Percentiles rank a stretch among this genome's conserved stretches.
phyloP scores from a whole-genome alignment of 2,329 filamentous ascomycete genomes.

The Albophoma yamanashiensis region DNA sequence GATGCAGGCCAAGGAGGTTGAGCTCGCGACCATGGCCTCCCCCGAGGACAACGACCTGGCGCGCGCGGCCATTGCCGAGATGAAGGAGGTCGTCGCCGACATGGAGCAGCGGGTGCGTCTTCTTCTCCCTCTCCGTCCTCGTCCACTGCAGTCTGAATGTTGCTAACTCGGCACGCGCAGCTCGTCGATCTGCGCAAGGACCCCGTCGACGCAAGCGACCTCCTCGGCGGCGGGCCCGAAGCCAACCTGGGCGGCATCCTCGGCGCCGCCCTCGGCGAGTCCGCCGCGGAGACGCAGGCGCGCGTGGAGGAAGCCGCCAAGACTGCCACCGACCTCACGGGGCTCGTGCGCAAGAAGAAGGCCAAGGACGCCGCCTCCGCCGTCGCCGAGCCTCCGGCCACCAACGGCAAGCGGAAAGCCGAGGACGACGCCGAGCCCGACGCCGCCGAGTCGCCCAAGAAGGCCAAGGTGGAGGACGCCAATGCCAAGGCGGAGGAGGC shows the following conservation, averaged over 20 bases:
- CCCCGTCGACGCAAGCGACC: constrained; percentile 33
- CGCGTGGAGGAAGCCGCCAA: constrained; percentile 63
- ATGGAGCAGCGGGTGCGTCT: constrained; percentile 61
- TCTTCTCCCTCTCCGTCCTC: not conserved
- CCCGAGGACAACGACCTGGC: constrained; percentile 57
- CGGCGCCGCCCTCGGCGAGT: constrained; percentile 52
- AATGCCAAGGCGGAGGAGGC: constrained; percentile 8
- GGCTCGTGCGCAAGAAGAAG: constrained; percentile 67
- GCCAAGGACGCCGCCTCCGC: constrained; percentile 20
- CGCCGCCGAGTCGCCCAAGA: constrained; percentile 20
- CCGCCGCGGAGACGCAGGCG: constrained; percentile 48
- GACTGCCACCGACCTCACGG: constrained; percentile 60
- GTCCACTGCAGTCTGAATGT: not conserved
- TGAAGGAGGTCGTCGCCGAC: constrained; percentile 67
- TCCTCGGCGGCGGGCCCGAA: constrained; percentile 22
- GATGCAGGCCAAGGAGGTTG: constrained; percentile 57
- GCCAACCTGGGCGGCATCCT: constrained; percentile 48
- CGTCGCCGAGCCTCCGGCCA: constrained; percentile 7
- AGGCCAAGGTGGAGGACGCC: constrained; percentile 23
- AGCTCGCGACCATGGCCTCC: constrained; percentile 50
- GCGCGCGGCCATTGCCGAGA: constrained; percentile 54
- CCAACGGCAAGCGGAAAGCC: constrained; percentile 30
- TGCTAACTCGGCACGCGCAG: constrained; percentile 19
- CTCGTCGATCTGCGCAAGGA: constrained; percentile 57
- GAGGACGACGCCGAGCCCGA: constrained; percentile 14